phyloP scores from a whole-genome alignment of 2,329 filamentous ascomycete genomes.

The Pseudogymnoascus sp. region DNA sequence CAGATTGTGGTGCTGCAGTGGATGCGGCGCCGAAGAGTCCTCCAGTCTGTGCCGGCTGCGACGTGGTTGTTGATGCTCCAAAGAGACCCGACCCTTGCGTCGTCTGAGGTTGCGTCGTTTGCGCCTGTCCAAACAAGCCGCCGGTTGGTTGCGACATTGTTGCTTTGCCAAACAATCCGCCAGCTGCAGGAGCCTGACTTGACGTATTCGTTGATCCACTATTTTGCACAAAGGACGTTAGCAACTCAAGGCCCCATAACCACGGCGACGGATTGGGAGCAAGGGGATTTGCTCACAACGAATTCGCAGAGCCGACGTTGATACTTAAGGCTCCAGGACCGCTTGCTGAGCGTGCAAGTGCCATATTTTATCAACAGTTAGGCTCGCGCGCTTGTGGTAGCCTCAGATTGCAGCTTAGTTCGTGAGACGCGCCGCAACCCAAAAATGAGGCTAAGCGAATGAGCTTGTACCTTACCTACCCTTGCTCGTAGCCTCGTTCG shows the following conservation, averaged over 20 bases:
- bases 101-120: slow-evolving; percentile 8
- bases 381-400: slow-evolving; percentile 10
- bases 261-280: background rate
- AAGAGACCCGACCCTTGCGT: slow-evolving; percentile 23
- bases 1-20: slow-evolving; percentile 18
- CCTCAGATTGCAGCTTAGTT: slow-evolving; percentile 1
- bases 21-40: slow-evolving; percentile 28
- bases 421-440: slow-evolving; percentile 11
- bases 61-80: slow-evolving; percentile 23
- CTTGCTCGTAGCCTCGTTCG: slow-evolving; percentile 10
- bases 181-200: slow-evolving; percentile 20
- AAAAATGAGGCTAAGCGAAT: slow-evolving; percentile 13
- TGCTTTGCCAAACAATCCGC: slow-evolving; percentile 28
- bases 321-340: slow-evolving; percentile 55
- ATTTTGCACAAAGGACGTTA: slow-evolving; percentile 9
- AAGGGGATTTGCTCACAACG: slow-evolving; percentile 41
- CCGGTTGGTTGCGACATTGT: slow-evolving; percentile 22
- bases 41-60: slow-evolving; percentile 19
- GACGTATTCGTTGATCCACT: slow-evolving; percentile 24
- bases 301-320: slow-evolving; percentile 54
- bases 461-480: slow-evolving; percentile 2
- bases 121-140: slow-evolving; percentile 9
- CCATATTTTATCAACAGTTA: slow-evolving; percentile 20
- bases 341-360: slow-evolving; percentile 46
- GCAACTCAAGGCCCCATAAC: background rate